Percentiles rank a stretch among this genome's conserved stretches.
Evolutionary conservation across 139 green algal genomes (phyloP).

Genomic region (Medakamo hakoo): DNA sequence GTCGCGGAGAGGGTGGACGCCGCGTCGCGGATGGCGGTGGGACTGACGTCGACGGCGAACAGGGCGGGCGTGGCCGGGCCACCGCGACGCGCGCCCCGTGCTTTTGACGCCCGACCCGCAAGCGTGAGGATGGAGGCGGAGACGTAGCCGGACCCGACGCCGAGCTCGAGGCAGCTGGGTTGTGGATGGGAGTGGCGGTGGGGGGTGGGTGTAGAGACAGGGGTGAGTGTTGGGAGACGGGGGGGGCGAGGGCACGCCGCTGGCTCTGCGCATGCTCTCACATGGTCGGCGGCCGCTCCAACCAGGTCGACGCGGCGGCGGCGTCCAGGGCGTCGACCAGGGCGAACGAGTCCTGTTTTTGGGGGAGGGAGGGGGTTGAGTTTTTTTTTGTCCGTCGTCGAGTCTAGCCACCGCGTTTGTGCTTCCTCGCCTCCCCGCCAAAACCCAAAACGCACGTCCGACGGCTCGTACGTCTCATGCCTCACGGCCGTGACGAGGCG

Average conservation of each 20-base stretch:
- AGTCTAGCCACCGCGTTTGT: not conserved
- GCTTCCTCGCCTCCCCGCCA: not conserved
- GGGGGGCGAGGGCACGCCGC: not conserved
- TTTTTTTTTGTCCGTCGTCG: not conserved
- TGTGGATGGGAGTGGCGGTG: not conserved
- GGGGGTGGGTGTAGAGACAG: not conserved
- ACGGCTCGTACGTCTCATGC: constrained; percentile 40
- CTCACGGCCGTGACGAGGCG: not conserved
- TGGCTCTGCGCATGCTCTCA: constrained; percentile 2
- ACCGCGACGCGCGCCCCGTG: not conserved
- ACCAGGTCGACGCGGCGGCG: not conserved
- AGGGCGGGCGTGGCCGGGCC: too few species aligned
- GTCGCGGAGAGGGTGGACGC: not conserved
- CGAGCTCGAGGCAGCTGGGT: constrained; percentile 54
- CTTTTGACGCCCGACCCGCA: constrained; percentile 24
- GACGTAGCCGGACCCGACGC: constrained; percentile 71
- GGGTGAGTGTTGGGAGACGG: not conserved
- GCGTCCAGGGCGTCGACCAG: constrained; percentile 47
- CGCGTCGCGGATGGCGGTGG: constrained; percentile 1
- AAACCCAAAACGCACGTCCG: constrained; percentile 43
- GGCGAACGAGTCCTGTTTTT: constrained; percentile 57
- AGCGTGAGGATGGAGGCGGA: constrained; percentile 49
- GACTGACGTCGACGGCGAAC: constrained; percentile 13
- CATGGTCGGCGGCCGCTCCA: not conserved
- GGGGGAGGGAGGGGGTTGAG: not conserved